phyloP scores from a whole-genome alignment of 352 stramenopile genomes.

The Aphanomyces invadans region DNA sequence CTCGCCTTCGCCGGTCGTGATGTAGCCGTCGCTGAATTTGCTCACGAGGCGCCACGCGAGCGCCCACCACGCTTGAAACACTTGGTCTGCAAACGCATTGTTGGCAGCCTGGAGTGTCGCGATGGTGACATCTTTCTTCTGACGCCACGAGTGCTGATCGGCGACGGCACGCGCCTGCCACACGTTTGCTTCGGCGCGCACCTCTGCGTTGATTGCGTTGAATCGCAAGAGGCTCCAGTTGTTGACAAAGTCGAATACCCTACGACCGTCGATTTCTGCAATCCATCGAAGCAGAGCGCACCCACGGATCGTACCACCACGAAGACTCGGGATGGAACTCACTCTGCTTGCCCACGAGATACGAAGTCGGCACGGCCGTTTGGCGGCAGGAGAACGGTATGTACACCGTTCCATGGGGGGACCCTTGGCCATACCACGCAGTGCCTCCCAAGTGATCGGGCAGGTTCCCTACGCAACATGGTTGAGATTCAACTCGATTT shows the following conservation, averaged over 20 bases:
- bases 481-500: no score
- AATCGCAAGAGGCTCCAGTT: slow-evolving; percentile 61
- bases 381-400: slow-evolving; percentile 20
- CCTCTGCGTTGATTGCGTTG: slow-evolving; percentile 59
- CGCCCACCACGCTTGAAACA: slow-evolving; percentile 18
- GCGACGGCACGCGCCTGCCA: slow-evolving; percentile 35
- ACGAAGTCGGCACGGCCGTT: slow-evolving; percentile 18
- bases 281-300: not conserved
- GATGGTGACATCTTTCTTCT: slow-evolving; percentile 3
- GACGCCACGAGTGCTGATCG: not conserved
- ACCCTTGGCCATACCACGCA: slow-evolving; percentile 22
- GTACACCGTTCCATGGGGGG: slow-evolving; percentile 25
- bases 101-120: slow-evolving; percentile 31
- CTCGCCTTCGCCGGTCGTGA: slow-evolving; percentile 2
- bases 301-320: slow-evolving; percentile 25
- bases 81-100: slow-evolving; percentile 46
- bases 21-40: slow-evolving; percentile 23
- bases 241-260: slow-evolving; percentile 30
- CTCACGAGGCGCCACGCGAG: slow-evolving; percentile 16
- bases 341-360: slow-evolving; percentile 25
- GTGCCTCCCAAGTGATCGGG: slow-evolving; percentile 19
- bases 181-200: slow-evolving; percentile 31
- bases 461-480: slow-evolving; percentile 28
- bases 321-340: slow-evolving; percentile 23
- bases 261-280: not conserved